Conservation (phyloP, 1,284 basidiomycete species). For the Trichosporon sp. region DNA sequence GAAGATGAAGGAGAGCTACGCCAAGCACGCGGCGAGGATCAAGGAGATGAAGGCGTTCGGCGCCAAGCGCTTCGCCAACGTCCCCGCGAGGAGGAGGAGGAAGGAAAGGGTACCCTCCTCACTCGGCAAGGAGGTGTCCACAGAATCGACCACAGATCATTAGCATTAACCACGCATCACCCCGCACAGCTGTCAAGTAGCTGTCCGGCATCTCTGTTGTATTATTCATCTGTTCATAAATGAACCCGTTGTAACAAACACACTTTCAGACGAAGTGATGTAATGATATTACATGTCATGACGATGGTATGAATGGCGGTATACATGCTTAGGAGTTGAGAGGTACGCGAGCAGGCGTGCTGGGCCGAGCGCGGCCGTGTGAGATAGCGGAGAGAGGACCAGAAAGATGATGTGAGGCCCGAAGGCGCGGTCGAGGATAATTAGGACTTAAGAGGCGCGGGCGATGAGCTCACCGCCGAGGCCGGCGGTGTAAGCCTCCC, state of each 20-base stretch:
- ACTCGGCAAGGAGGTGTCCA: neutral
- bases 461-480: constrained; percentile 56
- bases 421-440: constrained; percentile 10
- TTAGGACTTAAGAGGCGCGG: constrained; percentile 36
- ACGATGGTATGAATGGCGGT: constrained; percentile 35
- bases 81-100: neutral
- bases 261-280: neutral
- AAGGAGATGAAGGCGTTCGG: constrained; percentile 28
- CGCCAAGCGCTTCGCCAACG: constrained; percentile 19
- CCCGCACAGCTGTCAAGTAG: neutral
- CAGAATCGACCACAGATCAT: constrained; percentile 5
- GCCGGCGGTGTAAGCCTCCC: constrained; percentile 56
- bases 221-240: neutral
- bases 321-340: constrained; percentile 30
- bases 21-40: constrained; percentile 32
- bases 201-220: neutral
- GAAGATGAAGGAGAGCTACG: constrained; percentile 28
- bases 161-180: neutral
- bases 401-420: constrained; percentile 3
- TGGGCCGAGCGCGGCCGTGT: constrained; percentile 13
- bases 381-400: neutral
- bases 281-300: constrained; percentile 27
- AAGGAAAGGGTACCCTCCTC: neutral
- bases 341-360: neutral
- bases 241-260: constrained; percentile 4